Evolutionary conservation across 2,329 filamentous ascomycete genomes (phyloP), one percentile per base, ranked within the genome.

Genomic region (Aurifilum marmelostoma): DNA sequence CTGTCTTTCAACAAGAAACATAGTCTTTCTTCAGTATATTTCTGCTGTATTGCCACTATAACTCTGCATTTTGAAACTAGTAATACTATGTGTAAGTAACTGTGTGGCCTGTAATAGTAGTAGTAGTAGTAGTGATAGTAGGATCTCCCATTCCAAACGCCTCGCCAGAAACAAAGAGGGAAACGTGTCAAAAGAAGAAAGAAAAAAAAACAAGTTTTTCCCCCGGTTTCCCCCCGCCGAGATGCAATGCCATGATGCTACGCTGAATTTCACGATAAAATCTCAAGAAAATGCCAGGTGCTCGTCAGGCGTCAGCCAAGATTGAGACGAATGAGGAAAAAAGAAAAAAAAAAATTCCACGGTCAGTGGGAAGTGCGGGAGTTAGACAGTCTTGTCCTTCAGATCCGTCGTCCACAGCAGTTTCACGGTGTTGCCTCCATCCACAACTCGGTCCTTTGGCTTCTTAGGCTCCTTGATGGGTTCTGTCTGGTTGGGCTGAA

Each of bases 401-500:
- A 47, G 7, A 8, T 12, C 34, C 34, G 34, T 27, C 6, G 18
- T 27, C 39, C 54, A 29, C 37, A 50, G 34, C 18, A 29, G 24
- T 2, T 47, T 8, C 21, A 50, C 9, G 34, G 43, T n/a, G n/a
- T 11, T 29, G n/a, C 27, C 65, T 29, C 21, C n/a, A 2, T 14
- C 56, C 24, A 12, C 50, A 24, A 32, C 43, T 24, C 37, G 32
- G 18, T 32, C 65, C 56, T 65, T 47, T 37, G 61, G 60, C 27
- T 50, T 52, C 56, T 67, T 61, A 9, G 67, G 69, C 11, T 71
- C 59, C 12, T 56, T 65, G 24, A 68, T 65, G 52, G 74, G 73
- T 39, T 77, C 77, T 18, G 81, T 82, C 50, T 76, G 74, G 71
- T 81, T 84, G 11, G 80, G 81, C 65, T 72, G 73, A 34, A 82